Percentiles rank a stretch among this genome's conserved stretches.
Evolutionary conservation across 2,329 filamentous ascomycete genomes (phyloP).

Genomic region (Colletotrichum somersetense): DNA sequence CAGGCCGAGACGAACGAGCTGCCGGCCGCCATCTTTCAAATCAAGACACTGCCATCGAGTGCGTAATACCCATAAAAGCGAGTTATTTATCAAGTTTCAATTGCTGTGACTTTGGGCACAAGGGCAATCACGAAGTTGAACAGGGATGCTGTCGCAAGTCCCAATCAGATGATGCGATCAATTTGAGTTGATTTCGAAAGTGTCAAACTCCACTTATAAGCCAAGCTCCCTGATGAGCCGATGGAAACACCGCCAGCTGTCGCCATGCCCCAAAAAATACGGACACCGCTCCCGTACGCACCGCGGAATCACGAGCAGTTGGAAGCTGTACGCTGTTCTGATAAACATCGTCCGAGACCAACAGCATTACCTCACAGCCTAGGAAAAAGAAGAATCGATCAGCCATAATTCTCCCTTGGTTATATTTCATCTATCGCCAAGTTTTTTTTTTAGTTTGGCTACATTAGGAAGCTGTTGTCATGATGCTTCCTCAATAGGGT

Average conservation of each 20-base stretch:
- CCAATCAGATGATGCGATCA: neutral
- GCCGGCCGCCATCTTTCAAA: slow-evolving; percentile 93
- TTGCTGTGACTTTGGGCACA: neutral
- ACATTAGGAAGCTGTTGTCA: slow-evolving; percentile 40
- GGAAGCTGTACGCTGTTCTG: slow-evolving; percentile 19
- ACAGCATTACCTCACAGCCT: slow-evolving; percentile 47
- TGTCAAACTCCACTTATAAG: slow-evolving; percentile 32
- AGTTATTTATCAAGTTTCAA: neutral
- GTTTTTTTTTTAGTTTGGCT: slow-evolving; percentile 45
- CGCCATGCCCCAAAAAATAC: slow-evolving; percentile 24
- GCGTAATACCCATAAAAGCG: slow-evolving; percentile 55
- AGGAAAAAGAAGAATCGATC: slow-evolving; percentile 46
- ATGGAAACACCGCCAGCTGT: slow-evolving; percentile 8
- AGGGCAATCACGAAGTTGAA: neutral
- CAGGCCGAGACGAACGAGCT: slow-evolving; percentile 91
- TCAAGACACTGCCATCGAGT: slow-evolving; percentile 83
- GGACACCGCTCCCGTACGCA: slow-evolving; percentile 23
- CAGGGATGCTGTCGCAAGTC: neutral
- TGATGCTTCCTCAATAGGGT: slow-evolving; percentile 25
- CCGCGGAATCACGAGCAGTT: slow-evolving; percentile 24
- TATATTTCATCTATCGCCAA: slow-evolving; percentile 41
- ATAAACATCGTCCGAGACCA: slow-evolving; percentile 30
- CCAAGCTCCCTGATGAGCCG: slow-evolving; percentile 13
- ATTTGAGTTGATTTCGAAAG: slow-evolving; percentile 18
- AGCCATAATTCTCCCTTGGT: slow-evolving; percentile 46